Base-by-base conservation (phyloP, 257 asterid species). In the Solanum bulbocastanum region DNA sequence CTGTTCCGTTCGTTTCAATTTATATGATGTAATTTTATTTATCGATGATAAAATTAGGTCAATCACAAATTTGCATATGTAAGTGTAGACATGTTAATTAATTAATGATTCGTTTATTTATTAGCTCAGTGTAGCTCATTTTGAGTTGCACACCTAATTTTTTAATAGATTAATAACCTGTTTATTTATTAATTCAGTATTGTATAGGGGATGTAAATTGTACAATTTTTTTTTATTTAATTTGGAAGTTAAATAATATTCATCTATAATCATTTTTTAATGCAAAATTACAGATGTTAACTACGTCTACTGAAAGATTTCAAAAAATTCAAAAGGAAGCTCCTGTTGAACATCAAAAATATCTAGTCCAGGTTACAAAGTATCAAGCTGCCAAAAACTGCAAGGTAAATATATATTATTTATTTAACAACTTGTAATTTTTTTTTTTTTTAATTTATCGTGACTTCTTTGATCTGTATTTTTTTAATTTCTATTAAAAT, bases 301-400 rank as follows among this genome's bases (percentile, higher is more conserved):
- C 99, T 65, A 87, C 16, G 39, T 92, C 99, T 16, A 85, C 95
- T 1, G 99, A 95, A 81, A 93, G 99, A 90, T 95, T 96, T 90
- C 91, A 90, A 86, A 94, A 90, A n/a, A 93, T 96, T 52, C 97
- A 93, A 91, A 93, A 94, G 85, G 99, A 96, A 91, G 98, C 98
- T 69, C 91, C 95, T 9, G 83, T 73, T 33, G 98, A 94, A 9
- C 88, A 85, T 73, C 96, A 92, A 56, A 95, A 94, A 87, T 86
- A 92, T 82, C 89, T 96, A 65, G 97, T 96, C 83, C 99, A 95
- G 76, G 95, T 96, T 46, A 95, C 98, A 0, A 95, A 94, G 92
- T 95, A 96, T 87, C 95, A 94, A 87, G 97, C 98, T 58, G 99
- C 97, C 81, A 95, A 91, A 89, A 89, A 93, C 83, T 96, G 99